phyloP scores from a whole-genome alignment of 345 rosid genomes.

The Firmiana major region DNA sequence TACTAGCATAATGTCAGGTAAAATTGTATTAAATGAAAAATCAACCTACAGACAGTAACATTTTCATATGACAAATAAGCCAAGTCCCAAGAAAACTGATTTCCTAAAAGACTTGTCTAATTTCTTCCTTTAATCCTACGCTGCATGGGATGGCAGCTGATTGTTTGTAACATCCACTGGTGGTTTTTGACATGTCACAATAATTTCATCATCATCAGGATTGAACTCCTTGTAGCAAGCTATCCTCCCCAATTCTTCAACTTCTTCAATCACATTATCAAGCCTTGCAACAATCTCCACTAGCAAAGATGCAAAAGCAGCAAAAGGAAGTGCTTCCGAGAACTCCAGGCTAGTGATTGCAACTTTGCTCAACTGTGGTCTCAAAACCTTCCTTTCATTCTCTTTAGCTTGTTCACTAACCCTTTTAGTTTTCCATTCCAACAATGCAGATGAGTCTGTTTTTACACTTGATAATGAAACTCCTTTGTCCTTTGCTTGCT shows the following conservation, averaged over 20 bases:
- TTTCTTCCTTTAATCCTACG: background rate
- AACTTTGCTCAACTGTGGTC: constrained; percentile 68
- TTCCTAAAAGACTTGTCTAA: background rate
- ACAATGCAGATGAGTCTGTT: constrained; percentile 60
- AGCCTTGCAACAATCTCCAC: constrained; percentile 76
- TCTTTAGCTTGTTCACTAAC: constrained; percentile 18
- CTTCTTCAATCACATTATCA: constrained; percentile 64
- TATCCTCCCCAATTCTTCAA: constrained; percentile 62
- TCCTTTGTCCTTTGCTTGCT: constrained; percentile 16
- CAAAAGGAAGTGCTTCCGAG: constrained; percentile 86
- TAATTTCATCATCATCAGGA: constrained; percentile 22
- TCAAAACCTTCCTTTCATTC: constrained; percentile 44
- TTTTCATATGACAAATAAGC: background rate
- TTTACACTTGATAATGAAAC: constrained; percentile 54
- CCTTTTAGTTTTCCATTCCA: constrained; percentile 55
- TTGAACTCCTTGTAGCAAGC: constrained; percentile 60
- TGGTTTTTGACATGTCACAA: background rate
- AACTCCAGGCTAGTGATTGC: constrained; percentile 64
- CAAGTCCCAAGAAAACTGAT: background rate
- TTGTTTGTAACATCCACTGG: background rate
- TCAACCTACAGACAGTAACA: background rate
- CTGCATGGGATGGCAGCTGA: constrained; percentile 10
- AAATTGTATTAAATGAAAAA: background rate
- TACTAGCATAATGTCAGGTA: background rate
- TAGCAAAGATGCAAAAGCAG: constrained; percentile 75